phyloP scores from a whole-genome alignment of 192 early-diverging fungal genomes.

The Coemansia sp. region DNA sequence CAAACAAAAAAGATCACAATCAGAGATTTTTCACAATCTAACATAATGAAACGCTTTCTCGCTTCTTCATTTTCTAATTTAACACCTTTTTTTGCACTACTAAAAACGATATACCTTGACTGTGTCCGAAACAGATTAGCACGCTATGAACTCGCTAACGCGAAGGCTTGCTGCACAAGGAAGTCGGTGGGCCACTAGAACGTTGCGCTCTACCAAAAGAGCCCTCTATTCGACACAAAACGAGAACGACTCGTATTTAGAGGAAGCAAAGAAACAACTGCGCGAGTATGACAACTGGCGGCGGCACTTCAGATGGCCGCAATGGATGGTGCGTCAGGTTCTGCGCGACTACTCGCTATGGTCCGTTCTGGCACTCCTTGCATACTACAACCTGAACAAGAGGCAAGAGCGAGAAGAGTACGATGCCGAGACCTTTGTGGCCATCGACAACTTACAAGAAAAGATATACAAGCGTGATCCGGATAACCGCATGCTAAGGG shows the following conservation, averaged over 20 bases:
- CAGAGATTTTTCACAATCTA: too few relatives aligned
- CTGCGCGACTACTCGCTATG: constrained; percentile 42
- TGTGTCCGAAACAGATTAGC: too few relatives aligned
- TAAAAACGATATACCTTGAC: too few relatives aligned
- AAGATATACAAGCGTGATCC: constrained; percentile 29
- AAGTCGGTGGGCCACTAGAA: background rate
- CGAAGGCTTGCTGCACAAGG: background rate
- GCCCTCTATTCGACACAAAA: background rate
- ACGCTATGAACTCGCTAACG: background rate
- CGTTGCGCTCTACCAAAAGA: background rate
- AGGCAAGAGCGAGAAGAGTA: constrained; percentile 30
- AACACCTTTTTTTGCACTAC: too few relatives aligned
- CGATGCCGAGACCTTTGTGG: constrained; percentile 36
- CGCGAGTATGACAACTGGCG: constrained; percentile 44
- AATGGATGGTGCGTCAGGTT: constrained; percentile 7
- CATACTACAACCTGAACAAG: constrained; percentile 38
- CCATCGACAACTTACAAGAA: constrained; percentile 33
- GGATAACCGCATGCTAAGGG: constrained; percentile 17
- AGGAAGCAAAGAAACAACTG: constrained; percentile 35
- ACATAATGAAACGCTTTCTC: too few relatives aligned
- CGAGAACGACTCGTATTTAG: constrained; percentile 14
- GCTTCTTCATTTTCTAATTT: too few relatives aligned
- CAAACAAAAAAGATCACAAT: too few relatives aligned
- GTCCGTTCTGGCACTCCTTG: constrained; percentile 34
- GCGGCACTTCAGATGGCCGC: constrained; percentile 42